A percentile compares a stretch with the other conserved stretches of the same genome.
Conservation (phyloP, 352 stramenopile species). For the Phytophthora aleatoria region DNA sequence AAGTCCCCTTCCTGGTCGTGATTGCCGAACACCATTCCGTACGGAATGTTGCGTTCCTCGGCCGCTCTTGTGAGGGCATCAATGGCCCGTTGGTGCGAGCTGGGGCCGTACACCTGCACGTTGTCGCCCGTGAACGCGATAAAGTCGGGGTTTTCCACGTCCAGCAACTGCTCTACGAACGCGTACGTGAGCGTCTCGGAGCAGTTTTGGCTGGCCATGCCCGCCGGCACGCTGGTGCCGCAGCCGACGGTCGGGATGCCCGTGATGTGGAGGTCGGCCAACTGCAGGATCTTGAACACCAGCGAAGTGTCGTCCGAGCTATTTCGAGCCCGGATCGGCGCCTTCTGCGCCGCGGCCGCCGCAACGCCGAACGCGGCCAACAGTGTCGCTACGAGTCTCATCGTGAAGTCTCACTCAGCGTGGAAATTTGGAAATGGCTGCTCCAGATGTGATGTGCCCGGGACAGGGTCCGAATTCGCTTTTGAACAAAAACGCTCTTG, state of each 20-base stretch:
- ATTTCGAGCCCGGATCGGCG: constrained; percentile 27
- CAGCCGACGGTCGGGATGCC: constrained; percentile 45
- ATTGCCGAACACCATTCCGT: constrained; percentile 65
- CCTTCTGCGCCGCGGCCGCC: constrained; percentile 13
- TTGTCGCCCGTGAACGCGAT: constrained; percentile 67
- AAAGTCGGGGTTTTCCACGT: constrained; percentile 55
- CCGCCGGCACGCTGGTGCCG: constrained; percentile 17
- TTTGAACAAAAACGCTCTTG: constrained; percentile 11
- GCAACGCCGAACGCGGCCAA: neutral
- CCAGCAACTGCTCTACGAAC: constrained; percentile 59
- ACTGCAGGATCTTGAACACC: constrained; percentile 61
- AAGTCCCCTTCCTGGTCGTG: constrained; percentile 59
- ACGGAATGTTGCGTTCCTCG: constrained; percentile 52
- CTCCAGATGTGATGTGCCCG: constrained; percentile 3
- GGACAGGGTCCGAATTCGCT: neutral
- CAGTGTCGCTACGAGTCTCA: constrained; percentile 15
- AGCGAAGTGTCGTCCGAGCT: constrained; percentile 29
- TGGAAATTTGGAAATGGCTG: constrained; percentile 29
- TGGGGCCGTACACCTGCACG: constrained; percentile 39
- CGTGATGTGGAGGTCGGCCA: constrained; percentile 61
- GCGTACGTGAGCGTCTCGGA: constrained; percentile 46
- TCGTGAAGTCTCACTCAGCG: constrained; percentile 1
- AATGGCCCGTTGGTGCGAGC: constrained; percentile 43
- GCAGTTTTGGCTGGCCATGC: constrained; percentile 42
- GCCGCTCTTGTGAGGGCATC: constrained; percentile 37